Percentiles rank a stretch among this genome's conserved stretches.
phyloP scores from a whole-genome alignment of 306 rosid genomes.

The Hippophae gyantsensis region DNA sequence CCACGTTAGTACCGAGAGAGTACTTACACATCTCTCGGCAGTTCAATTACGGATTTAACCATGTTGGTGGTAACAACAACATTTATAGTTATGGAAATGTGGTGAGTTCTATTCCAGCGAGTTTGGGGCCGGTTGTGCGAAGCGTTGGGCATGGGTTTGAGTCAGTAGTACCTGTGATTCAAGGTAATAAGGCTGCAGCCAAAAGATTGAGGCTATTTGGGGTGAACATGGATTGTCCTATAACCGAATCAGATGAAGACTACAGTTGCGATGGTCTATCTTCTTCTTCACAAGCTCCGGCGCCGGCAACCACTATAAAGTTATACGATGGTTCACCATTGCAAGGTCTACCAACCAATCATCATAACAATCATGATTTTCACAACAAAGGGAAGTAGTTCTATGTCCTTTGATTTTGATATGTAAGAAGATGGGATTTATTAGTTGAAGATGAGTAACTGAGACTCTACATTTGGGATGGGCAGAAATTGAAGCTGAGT shows the following conservation, averaged over 20 bases:
- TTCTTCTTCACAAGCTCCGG: not conserved
- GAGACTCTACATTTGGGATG: not conserved
- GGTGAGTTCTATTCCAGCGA: not conserved
- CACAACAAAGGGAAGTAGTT: slow-evolving; percentile 28
- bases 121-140: slow-evolving; percentile 8
- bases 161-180: slow-evolving; percentile 32
- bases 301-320: slow-evolving; percentile 18
- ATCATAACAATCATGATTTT: slow-evolving; percentile 8
- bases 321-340: slow-evolving; percentile 35
- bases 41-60: slow-evolving; percentile 13
- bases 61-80: slow-evolving; percentile 6
- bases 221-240: slow-evolving; percentile 39
- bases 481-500: too few species aligned
- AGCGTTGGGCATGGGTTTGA: not conserved
- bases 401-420: slow-evolving; percentile 32
- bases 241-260: slow-evolving; percentile 24
- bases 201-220: slow-evolving; percentile 42
- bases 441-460: slow-evolving; percentile 2
- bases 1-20: too few species aligned
- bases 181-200: slow-evolving; percentile 22
- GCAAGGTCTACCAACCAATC: slow-evolving; percentile 20
- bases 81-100: slow-evolving; percentile 20
- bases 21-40: slow-evolving; percentile 12
- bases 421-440: slow-evolving; percentile 2
- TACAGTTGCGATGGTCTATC: slow-evolving; percentile 11